Evolutionary conservation across 2,329 filamentous ascomycete species (phyloP), one percentile per base, ranked within the genome.

Genomic region (Penicillium sp.): DNA sequence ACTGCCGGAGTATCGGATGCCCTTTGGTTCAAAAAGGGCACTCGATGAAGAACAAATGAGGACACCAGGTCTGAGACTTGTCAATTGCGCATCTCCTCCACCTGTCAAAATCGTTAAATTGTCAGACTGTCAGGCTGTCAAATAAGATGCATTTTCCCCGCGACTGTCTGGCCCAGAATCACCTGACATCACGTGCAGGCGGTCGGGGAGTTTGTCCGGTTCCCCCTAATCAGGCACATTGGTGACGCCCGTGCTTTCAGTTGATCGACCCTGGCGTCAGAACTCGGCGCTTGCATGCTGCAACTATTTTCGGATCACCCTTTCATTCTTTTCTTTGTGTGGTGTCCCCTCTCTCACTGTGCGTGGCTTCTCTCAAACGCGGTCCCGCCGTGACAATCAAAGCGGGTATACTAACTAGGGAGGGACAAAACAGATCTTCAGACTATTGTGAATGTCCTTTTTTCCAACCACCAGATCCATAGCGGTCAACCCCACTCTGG

Each of bases 181-280:
- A 58, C 48, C 15, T 51, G 51, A 50, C 23, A 4, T 53, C 57
- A 62, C 58, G 50, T 58, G 45, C 27, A 15, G 13, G 4, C 50
- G 50, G 50, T 44, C 54, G 50, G 51, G 47, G 51, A 54, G 53
- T 59, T 54, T 61, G 51, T 55, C 55, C 46, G 53, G 47, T 18
- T 44, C 56, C 56, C 56, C 56, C 56, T 59, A 59, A 59, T 58
- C 55, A 54, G 55, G 47, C 47, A 50, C 53, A 23, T 47, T 44
- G 44, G 43, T 44, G 43, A 52, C 32, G 55, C 54, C 58, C 54
- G 56, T 58, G 59, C 57, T 61, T 58, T 37, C 33, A 37, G 33
- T 37, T 50, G 57, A 61, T 61, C 55, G 55, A 55, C 55, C 55
- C 57, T 59, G 53, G 56, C 52, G 55, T 56, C 50, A 58, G 53